Evolutionary conservation across 257 asterid species (phyloP), one percentile per base, ranked within the genome.

Genomic region (Solanum bulbocastanum): DNA sequence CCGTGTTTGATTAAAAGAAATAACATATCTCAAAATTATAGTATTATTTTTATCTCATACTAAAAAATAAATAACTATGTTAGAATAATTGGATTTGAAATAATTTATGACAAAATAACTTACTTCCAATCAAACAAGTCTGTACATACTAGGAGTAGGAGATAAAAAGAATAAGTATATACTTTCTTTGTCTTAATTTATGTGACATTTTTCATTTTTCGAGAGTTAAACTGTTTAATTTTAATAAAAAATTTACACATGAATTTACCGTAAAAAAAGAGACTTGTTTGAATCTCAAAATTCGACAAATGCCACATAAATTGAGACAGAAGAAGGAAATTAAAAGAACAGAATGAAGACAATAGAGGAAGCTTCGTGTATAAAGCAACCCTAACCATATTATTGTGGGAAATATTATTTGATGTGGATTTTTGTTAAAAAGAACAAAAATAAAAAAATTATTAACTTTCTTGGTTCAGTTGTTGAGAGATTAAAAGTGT

Each of bases 231-330:
- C 1, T 0, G 0, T 5, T 49, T 49, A 49, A 14, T 0, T 49
- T 49, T 49, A 0, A 49, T 0, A 0, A 0, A 2, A 49, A 14
- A 52, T 15, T 15, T 52, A 0, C 4, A 0, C 60, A 16, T 5
- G 9, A 52, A 36, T 36, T 36, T 1, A 37, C 1, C 1, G 30
- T 30, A 30, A 30, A 30, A 30, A 30, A 3, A 44, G 13, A 46
- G 4, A 49, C 0, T 49, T 49, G 0, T 49, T 49, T 15, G 7
- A 49, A 49, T 49, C 1, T 15, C 58, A 0, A 14, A 49, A 49
- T 49, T 0, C 3, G 0, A 49, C 0, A 15, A 0, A 0, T 49
- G 3, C 2, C 20, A 49, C 9, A 49, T 49, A 49, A 49, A 49
- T 49, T 49, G 9, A 0, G 0, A 5, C 1, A 0, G 2, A 0